These are phyloP conservation scores for Cubamyces lactineus DNA, from an alignment of 768 basidiomycete genomes.

Conservation along the genomic window DNA sequence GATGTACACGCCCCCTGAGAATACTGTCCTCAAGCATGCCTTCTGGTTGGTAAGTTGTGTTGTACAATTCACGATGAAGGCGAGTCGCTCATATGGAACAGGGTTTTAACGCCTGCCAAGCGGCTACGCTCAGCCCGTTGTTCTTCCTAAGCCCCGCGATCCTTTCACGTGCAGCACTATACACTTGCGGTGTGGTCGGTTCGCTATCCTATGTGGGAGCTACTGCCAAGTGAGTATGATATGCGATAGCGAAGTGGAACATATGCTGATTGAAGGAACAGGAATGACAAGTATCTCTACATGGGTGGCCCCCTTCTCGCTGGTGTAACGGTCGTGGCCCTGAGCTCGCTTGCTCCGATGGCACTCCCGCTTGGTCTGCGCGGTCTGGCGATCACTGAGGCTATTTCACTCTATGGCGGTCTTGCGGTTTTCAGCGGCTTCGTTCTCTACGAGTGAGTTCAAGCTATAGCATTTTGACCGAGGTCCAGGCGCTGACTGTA, in stretches of 20 bases:
- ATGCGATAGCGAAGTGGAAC: too few species aligned
- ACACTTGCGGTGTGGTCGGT: conserved; percentile 86
- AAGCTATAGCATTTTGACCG: not conserved
- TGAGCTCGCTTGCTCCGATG: conserved; percentile 87
- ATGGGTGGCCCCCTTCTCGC: conserved; percentile 88
- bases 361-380: conserved; percentile 83
- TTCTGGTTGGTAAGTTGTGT: conserved; percentile 70
- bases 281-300: conserved; percentile 81
- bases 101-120: conserved; percentile 88
- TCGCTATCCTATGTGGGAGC: conserved; percentile 87
- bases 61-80: conserved; percentile 1
- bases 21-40: conserved; percentile 72
- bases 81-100: conserved; percentile 34
- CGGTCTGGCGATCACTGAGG: conserved; percentile 73
- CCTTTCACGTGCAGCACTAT: conserved; percentile 84
- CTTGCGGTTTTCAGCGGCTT: conserved; percentile 87
- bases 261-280: conserved; percentile 33
- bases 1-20: conserved; percentile 78
- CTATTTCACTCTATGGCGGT: conserved; percentile 84
- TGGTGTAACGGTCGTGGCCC: conserved; percentile 85
- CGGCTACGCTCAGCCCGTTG: conserved; percentile 83
- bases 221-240: conserved; percentile 65
- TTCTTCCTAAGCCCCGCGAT: conserved; percentile 88
- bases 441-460: conserved; percentile 79
- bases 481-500: conserved; percentile 14